Conservation (phyloP, 768 basidiomycete species). For the Hydnomerulius pinastri region DNA sequence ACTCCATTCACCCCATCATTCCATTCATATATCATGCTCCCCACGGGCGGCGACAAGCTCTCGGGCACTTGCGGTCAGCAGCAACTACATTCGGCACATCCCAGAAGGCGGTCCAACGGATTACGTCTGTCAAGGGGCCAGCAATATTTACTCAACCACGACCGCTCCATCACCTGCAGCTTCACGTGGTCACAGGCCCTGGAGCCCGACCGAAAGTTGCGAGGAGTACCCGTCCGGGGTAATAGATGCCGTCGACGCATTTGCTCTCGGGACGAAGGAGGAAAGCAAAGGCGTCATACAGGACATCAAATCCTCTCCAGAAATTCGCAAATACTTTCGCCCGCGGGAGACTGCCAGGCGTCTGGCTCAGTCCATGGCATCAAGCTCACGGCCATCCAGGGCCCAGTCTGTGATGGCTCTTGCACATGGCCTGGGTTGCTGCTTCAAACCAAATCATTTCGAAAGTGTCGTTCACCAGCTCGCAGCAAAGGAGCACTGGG, state of each 20-base stretch:
- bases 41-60: slow-evolving; percentile 5
- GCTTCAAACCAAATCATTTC: slow-evolving; percentile 55
- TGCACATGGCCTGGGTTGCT: slow-evolving; percentile 50
- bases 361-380: slow-evolving; percentile 37
- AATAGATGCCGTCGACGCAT: slow-evolving; percentile 26
- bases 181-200: neutral
- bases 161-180: neutral
- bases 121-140: slow-evolving; percentile 1
- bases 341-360: slow-evolving; percentile 33
- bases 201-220: neutral
- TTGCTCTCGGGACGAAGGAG: slow-evolving; percentile 18
- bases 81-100: slow-evolving; percentile 3
- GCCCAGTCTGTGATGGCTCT: slow-evolving; percentile 49
- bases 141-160: neutral
- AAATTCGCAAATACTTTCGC: slow-evolving; percentile 28
- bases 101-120: slow-evolving; percentile 4
- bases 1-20: slow-evolving; percentile 7
- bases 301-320: slow-evolving; percentile 23
- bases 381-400: slow-evolving; percentile 37
- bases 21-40: slow-evolving; percentile 26
- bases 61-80: slow-evolving; percentile 19
- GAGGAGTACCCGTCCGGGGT: slow-evolving; percentile 26
- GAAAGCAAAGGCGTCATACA: slow-evolving; percentile 10
- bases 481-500: slow-evolving; percentile 51
- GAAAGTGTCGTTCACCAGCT: slow-evolving; percentile 55